Conservation (phyloP, 331 rosid species). For the Phaseolus coccineus region DNA sequence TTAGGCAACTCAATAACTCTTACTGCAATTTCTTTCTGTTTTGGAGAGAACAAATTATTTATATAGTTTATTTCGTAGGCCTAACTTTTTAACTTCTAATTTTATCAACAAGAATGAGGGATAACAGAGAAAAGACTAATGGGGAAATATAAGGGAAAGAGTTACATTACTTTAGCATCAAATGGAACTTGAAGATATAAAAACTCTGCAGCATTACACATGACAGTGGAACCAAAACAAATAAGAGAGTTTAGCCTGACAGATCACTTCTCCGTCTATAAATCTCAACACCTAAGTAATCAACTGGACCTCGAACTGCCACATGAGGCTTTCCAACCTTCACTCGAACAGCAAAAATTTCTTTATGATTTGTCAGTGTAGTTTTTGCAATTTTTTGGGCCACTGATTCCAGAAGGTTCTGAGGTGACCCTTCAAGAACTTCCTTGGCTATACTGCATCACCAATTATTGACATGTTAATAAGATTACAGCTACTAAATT, state of each 20-base stretch:
- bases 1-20: background rate
- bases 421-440: conserved; percentile 72
- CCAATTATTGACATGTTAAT: conserved; percentile 19
- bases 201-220: background rate
- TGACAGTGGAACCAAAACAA: too few relatives aligned
- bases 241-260: conserved; percentile 33
- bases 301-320: conserved; percentile 76
- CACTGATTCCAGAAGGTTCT: conserved; percentile 81
- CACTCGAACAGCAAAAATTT: conserved; percentile 79
- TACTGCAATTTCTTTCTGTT: conserved; percentile 4
- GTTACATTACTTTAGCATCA: background rate
- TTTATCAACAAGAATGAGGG: background rate
- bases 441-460: conserved; percentile 73
- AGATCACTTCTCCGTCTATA: conserved; percentile 65
- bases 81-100: conserved; percentile 16
- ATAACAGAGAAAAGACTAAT: background rate
- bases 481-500: background rate
- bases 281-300: conserved; percentile 89
- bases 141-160: background rate
- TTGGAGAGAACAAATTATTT: background rate
- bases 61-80: background rate
- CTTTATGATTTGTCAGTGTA: conserved; percentile 52
- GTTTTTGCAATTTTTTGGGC: conserved; percentile 73
- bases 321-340: conserved; percentile 92
- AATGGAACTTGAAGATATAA: background rate